Conservation (phyloP, 2,329 filamentous ascomycete species). For the Podosphaera aphanis region DNA sequence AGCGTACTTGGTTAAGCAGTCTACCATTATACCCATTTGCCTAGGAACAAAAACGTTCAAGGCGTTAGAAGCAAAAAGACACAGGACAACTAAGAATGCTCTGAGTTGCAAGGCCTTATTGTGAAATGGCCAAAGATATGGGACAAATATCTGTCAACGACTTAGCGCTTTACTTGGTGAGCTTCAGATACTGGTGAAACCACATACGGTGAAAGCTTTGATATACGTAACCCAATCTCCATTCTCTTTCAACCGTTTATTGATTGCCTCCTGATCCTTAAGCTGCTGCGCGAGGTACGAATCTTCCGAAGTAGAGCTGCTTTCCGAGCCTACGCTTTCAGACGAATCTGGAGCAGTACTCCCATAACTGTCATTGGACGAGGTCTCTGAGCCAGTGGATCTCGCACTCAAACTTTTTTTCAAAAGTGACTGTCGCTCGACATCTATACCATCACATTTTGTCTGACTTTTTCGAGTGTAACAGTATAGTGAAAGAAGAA, state of each 20-base stretch:
- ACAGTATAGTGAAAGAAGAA: slow-evolving; percentile 16
- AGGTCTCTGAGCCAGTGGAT: slow-evolving; percentile 10
- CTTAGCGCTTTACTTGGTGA: neutral
- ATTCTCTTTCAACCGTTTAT: slow-evolving; percentile 46
- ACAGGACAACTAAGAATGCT: slow-evolving; percentile 39
- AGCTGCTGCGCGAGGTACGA: slow-evolving; percentile 29
- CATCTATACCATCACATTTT: slow-evolving; percentile 21
- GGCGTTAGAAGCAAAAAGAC: slow-evolving; percentile 45
- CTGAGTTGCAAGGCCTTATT: slow-evolving; percentile 43
- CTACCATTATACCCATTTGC: slow-evolving; percentile 57
- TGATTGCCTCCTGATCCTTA: slow-evolving; percentile 31
- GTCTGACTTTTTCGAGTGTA: slow-evolving; percentile 11
- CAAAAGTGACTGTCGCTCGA: slow-evolving; percentile 35
- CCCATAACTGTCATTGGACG: slow-evolving; percentile 7
- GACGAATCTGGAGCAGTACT: slow-evolving; percentile 9
- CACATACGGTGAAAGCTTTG: slow-evolving; percentile 39
- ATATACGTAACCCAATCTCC: slow-evolving; percentile 59
- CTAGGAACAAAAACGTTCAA: slow-evolving; percentile 60
- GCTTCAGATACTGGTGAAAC: neutral
- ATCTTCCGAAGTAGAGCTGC: slow-evolving; percentile 24
- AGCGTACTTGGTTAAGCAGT: slow-evolving; percentile 32
- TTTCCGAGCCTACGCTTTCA: slow-evolving; percentile 6
- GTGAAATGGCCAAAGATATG: slow-evolving; percentile 54
- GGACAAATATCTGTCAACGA: slow-evolving; percentile 38
- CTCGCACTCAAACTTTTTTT: slow-evolving; percentile 19